Conservation (phyloP, 2,329 filamentous ascomycete species). For the Colletotrichum orchidophilum region DNA sequence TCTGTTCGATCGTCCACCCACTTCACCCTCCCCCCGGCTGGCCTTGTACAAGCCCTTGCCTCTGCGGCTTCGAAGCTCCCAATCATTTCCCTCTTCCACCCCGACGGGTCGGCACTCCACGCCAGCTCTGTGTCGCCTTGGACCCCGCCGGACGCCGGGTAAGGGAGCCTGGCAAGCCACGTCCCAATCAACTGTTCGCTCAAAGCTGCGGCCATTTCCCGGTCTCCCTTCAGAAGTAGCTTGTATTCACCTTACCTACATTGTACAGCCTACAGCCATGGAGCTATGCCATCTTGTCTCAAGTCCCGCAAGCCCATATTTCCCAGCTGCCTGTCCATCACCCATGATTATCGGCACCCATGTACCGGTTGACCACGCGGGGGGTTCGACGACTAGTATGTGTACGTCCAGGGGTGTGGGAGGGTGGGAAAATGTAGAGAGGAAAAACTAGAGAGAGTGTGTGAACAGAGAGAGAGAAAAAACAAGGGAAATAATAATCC, state of each 20-base stretch:
- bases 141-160: slow-evolving; percentile 19
- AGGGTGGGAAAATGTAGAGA: slow-evolving; percentile 8
- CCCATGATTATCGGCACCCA: slow-evolving; percentile 25
- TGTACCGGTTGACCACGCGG: slow-evolving; percentile 28
- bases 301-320: slow-evolving; percentile 27
- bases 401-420: slow-evolving; percentile 11
- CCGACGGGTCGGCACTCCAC: slow-evolving; percentile 34
- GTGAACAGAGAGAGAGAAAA: background rate
- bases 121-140: slow-evolving; percentile 29
- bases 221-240: slow-evolving; percentile 27
- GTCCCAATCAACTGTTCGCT: slow-evolving; percentile 24
- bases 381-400: slow-evolving; percentile 14
- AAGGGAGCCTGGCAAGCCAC: slow-evolving; percentile 27
- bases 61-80: slow-evolving; percentile 29
- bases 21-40: slow-evolving; percentile 5
- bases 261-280: no score
- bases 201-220: slow-evolving; percentile 19
- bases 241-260: slow-evolving; percentile 17
- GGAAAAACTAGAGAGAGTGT: background rate
- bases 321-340: slow-evolving; percentile 29
- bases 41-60: slow-evolving; percentile 21
- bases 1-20: slow-evolving; percentile 8
- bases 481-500: background rate
- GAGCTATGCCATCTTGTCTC: slow-evolving; percentile 26
- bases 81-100: slow-evolving; percentile 34